These are phyloP conservation scores for Fusarium sp. DNA, from an alignment of 2,329 filamentous ascomycete genomes.

Conservation along the genomic window DNA sequence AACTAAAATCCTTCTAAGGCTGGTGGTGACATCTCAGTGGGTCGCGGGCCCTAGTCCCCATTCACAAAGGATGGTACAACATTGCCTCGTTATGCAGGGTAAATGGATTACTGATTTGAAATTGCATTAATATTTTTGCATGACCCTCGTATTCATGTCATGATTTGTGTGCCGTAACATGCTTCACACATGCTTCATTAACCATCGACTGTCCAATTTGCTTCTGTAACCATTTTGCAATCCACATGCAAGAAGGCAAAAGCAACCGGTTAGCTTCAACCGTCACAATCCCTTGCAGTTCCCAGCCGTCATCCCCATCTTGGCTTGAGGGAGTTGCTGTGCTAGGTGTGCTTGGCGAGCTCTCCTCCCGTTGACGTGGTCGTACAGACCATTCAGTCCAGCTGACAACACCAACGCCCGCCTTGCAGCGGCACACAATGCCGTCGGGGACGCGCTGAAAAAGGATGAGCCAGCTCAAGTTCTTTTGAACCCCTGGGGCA, in stretches of 20 bases:
- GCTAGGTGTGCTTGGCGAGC: slow-evolving; percentile 31
- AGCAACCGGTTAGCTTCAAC: slow-evolving; percentile 48
- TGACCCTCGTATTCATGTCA: neutral
- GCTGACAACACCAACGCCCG: slow-evolving; percentile 55
- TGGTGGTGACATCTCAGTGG: neutral
- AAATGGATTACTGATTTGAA: neutral
- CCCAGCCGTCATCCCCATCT: slow-evolving; percentile 40
- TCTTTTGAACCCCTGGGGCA: slow-evolving; percentile 54
- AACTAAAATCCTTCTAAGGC: neutral
- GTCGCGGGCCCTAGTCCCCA: neutral
- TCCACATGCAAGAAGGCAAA: slow-evolving; percentile 47
- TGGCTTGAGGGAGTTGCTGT: slow-evolving; percentile 22
- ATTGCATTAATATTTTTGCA: neutral
- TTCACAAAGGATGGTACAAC: neutral
- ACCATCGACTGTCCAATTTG: slow-evolving; percentile 25
- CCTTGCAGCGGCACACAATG: slow-evolving; percentile 55
- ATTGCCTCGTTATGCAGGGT: neutral
- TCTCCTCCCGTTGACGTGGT: slow-evolving; percentile 8
- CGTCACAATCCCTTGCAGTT: slow-evolving; percentile 46
- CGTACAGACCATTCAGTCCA: slow-evolving; percentile 52
- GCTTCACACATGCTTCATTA: slow-evolving; percentile 22
- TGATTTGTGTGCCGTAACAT: neutral
- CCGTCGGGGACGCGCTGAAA: slow-evolving; percentile 57
- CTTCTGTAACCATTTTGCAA: slow-evolving; percentile 25
- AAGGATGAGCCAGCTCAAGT: slow-evolving; percentile 56